Conservation (phyloP, 106 monocot species). For the Dendrobium huoshanense region DNA sequence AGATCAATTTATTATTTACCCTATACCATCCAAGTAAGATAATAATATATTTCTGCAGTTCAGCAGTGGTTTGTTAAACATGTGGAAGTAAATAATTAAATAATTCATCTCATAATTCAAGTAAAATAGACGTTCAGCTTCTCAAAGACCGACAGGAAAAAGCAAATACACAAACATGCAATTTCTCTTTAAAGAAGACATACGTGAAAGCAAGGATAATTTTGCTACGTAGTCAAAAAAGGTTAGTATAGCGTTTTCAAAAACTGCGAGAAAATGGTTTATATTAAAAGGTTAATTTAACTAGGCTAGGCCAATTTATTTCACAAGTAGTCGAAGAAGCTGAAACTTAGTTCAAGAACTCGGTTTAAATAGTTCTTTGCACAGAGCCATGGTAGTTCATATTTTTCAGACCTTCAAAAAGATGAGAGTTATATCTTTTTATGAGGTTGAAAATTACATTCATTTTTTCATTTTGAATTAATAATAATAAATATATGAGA, state of each 20-base stretch:
- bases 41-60: neutral
- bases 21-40: neutral
- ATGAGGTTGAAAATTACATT: neutral
- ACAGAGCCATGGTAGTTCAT: neutral
- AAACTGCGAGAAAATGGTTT: neutral
- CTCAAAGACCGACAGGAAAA: neutral
- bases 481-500: too few relatives aligned
- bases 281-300: neutral
- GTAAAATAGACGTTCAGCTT: neutral
- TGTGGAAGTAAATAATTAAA: neutral
- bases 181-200: neutral
- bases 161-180: neutral
- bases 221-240: neutral
- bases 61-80: neutral
- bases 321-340: neutral
- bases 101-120: neutral
- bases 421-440: neutral
- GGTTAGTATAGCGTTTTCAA: neutral
- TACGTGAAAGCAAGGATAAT: neutral
- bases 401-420: neutral
- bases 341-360: neutral
- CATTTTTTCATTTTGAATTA: neutral
- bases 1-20: neutral
- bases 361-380: neutral
- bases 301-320: neutral